Evolutionary conservation across 306 rosid genomes (phyloP).

Genomic region (Potentilla sterilis): DNA sequence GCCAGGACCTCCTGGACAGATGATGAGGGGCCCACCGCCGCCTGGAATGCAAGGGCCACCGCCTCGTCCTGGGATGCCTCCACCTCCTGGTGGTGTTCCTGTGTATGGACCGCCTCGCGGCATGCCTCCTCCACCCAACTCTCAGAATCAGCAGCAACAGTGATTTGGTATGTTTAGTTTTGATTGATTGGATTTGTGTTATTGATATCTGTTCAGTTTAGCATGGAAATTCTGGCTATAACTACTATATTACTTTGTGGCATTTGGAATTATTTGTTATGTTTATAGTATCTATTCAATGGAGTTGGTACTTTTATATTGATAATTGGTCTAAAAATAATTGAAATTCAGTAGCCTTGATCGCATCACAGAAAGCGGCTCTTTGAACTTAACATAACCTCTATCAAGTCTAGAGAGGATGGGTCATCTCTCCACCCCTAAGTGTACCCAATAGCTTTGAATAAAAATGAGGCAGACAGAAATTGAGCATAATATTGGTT

Average conservation of each 20-base stretch:
- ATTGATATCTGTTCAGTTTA: not conserved
- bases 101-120: constrained; percentile 9
- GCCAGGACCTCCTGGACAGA: constrained; percentile 89
- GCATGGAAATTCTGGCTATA: not conserved
- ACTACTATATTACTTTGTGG: not conserved
- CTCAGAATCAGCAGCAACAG: constrained; percentile 25
- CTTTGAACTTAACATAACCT: not conserved
- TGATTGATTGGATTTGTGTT: not conserved
- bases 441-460: not conserved
- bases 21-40: constrained; percentile 76
- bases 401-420: not conserved
- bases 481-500: not conserved
- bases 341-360: not conserved
- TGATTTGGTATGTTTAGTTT: constrained; percentile 7
- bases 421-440: not conserved
- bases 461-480: not conserved
- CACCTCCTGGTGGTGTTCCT: constrained; percentile 36
- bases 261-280: not conserved
- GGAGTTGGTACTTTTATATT: not conserved
- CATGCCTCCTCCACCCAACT: constrained; percentile 17
- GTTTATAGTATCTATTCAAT: not conserved
- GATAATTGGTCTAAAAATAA: not conserved
- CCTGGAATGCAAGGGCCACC: constrained; percentile 3
- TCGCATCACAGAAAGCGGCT: not conserved
- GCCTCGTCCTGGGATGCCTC: constrained; percentile 69